Base-by-base conservation (phyloP, 345 rosid species). In the Syzygium aqueum region DNA sequence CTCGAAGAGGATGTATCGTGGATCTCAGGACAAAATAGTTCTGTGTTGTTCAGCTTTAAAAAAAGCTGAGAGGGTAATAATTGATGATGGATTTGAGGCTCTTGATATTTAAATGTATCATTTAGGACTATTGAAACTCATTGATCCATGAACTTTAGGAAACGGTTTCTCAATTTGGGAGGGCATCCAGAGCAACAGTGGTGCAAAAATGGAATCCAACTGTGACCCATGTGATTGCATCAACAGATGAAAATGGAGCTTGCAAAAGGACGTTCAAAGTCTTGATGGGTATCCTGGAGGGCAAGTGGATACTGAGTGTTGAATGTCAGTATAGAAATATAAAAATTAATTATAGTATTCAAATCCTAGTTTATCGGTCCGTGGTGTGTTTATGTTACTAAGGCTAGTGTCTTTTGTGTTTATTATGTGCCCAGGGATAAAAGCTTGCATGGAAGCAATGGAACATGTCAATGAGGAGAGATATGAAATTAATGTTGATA, bases 41-140 rank as follows among this genome's bases (percentile, higher is more conserved):
- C 87, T 97, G 77, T 95, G 98, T 87, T 97, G 99, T 88, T 97
- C 99, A 88, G 97, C 94, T 89, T 94, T 96, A 51, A 88, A 95
- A 85, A 90, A 50, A 88, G 92, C 88, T 86, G 99, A 96, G 91
- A 93, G 85, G 98, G 99, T 95, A 90, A 87, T 25, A 27, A 30
- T 85, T 43, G 30, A 52, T 73, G 46, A 73, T 78, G 43, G 51
- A 61, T 65, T 82, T 6, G 33, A 86, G 63, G 28, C 25, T 27
- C 28, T 56, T 87, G 49, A 73, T 19, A 40, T 73, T 33, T 73
- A 49, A 33, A 67, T 67, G 43, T 73, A 73, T 37, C 6, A 10
- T 73, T 73, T 40, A 37, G 80, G 6, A 19, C 21, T 73, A 33
- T 73, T 33, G 25, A 37, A 73, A 73, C 14, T 37, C 22, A 73